Evolutionary conservation across 2,329 filamentous ascomycete species (phyloP), one percentile per base, ranked within the genome.

Genomic region (Trichoderma hamatum): DNA sequence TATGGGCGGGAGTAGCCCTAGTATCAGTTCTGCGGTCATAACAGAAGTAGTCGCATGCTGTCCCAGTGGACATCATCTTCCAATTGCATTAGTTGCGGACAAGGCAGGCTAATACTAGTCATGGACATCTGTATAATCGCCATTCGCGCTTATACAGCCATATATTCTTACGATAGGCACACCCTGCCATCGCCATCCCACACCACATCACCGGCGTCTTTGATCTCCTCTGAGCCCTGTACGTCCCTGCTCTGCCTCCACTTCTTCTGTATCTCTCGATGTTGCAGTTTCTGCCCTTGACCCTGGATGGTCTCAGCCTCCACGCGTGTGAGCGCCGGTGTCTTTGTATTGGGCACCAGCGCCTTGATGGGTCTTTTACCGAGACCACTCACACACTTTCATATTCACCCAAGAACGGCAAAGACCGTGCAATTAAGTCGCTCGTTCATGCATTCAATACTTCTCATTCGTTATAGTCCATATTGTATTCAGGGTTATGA

Each of bases 251-350:
- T 46, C 43, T 52, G 21, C 51, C 60, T 51, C 51, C 67, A 55
- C 67, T 54, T 34, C 51, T 55, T 69, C 59, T 69, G 56, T 54
- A 62, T 62, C 32, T 68, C 63, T 69, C 49, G 68, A 69, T 66
- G 68, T 69, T 65, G 62, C 68, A 69, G 68, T 61, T 60, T 52
- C 55, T 60, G 55, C 54, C 61, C 68, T 61, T 59, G 67, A 58
- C 54, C 54, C 63, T 66, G 56, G 63, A 52, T 56, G 52, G 63
- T 66, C 63, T 66, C 63, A 66, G 63, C 63, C 63, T 56, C 63
- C 63, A 58, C 52, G 63, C 62, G 49, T 46, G 34, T 65, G 62
- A 65, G 62, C 52, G 36, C 52, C 16, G 63, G 63, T 58, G 63
- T 58, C 51, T 66, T 49, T 66, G 63, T 34, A 66, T 58, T 46